Conservation (phyloP, 179 eudicot species). For the Kewa caespitosa region DNA sequence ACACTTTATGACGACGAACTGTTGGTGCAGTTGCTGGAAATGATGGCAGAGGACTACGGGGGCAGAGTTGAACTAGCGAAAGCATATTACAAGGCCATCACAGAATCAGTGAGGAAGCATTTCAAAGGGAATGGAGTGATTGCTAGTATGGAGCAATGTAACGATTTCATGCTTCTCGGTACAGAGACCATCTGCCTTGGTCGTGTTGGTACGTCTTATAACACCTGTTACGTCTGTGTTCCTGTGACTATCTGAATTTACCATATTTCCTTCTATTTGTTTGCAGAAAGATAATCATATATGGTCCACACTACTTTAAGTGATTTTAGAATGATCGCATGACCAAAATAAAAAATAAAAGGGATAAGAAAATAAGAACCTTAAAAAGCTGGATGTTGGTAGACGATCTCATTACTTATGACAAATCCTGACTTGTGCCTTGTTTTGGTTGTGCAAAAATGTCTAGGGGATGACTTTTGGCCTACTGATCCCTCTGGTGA, state of each 20-base stretch:
- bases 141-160: constrained; percentile 97
- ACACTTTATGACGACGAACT: too few relatives aligned
- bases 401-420: too few relatives aligned
- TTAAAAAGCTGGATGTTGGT: too few relatives aligned
- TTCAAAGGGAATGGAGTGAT: constrained; percentile 90
- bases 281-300: too few relatives aligned
- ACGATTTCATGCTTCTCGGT: constrained; percentile 95
- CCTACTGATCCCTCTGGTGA: constrained; percentile 91
- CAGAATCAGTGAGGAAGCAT: constrained; percentile 68
- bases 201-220: constrained; percentile 84
- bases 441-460: neutral
- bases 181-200: constrained; percentile 83
- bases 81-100: constrained; percentile 68
- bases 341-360: too few relatives aligned
- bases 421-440: neutral
- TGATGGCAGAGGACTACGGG: constrained; percentile 87
- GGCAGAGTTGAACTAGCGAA: constrained; percentile 89
- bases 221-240: too few relatives aligned
- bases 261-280: too few relatives aligned
- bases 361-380: too few relatives aligned
- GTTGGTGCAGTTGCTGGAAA: constrained; percentile 61
- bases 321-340: too few relatives aligned
- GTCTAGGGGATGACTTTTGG: constrained; percentile 94
- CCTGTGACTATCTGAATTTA: too few relatives aligned
- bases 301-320: too few relatives aligned